These are phyloP conservation scores for Camelina laxa DNA, from an alignment of 345 rosid species.

Conservation along the genomic window DNA sequence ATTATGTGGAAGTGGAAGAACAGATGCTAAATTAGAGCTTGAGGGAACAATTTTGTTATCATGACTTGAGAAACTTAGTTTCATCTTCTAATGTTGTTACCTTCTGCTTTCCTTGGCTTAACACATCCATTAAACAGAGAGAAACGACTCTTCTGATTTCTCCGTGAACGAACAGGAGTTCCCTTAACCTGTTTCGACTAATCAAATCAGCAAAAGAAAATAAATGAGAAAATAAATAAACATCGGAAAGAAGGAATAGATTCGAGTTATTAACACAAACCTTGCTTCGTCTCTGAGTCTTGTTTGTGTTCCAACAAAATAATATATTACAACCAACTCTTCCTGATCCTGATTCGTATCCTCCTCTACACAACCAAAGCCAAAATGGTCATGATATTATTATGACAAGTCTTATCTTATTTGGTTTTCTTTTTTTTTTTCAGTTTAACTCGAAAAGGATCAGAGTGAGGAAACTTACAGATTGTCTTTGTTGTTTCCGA, in stretches of 20 bases:
- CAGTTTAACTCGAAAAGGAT: neutral
- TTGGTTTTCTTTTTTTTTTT: neutral
- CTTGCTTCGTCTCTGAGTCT: slow-evolving; percentile 59
- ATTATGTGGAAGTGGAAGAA: slow-evolving; percentile 25
- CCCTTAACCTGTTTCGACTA: slow-evolving; percentile 57
- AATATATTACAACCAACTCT: slow-evolving; percentile 78
- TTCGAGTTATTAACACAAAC: slow-evolving; percentile 44
- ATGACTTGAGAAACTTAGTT: slow-evolving; percentile 1
- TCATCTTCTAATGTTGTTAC: slow-evolving; percentile 56
- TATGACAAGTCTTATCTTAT: neutral
- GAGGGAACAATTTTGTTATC: slow-evolving; percentile 15
- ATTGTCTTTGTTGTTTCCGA: slow-evolving; percentile 70
- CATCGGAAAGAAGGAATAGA: neutral
- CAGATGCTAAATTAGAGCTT: slow-evolving; percentile 24
- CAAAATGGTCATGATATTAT: neutral
- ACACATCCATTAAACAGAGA: slow-evolving; percentile 70
- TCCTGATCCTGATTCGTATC: slow-evolving; percentile 82
- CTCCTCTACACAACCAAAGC: slow-evolving; percentile 59
- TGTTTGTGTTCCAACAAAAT: slow-evolving; percentile 79
- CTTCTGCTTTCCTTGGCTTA: slow-evolving; percentile 65
- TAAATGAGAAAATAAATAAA: neutral
- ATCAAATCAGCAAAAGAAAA: slow-evolving; percentile 1
- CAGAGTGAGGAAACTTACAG: slow-evolving; percentile 56
- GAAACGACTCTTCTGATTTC: slow-evolving; percentile 53
- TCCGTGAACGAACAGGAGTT: slow-evolving; percentile 50